phyloP scores from a whole-genome alignment of 1,284 basidiomycete species.

The Apiotrichum akiyoshidainum region DNA sequence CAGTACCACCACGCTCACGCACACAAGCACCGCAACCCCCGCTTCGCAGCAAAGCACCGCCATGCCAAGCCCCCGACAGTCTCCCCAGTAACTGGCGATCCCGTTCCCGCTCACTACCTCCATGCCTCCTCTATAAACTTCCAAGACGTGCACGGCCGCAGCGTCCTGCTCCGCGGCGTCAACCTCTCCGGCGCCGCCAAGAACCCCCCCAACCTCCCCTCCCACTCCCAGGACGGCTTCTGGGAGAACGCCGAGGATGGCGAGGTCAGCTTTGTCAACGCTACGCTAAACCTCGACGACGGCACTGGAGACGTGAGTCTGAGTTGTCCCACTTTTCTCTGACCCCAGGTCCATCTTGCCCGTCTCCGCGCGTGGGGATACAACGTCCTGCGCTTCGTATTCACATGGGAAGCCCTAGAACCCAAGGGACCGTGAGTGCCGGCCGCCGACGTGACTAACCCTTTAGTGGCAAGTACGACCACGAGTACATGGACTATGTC shows the following conservation, averaged over 20 bases:
- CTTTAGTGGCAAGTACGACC: slow-evolving; percentile 78
- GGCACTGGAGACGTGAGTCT: slow-evolving; percentile 47
- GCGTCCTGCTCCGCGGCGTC: slow-evolving; percentile 82
- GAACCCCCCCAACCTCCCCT: slow-evolving; percentile 69
- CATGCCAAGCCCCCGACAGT: slow-evolving; percentile 43
- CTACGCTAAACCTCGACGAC: slow-evolving; percentile 68
- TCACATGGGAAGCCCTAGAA: slow-evolving; percentile 93
- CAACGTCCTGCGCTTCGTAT: slow-evolving; percentile 85
- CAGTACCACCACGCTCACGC: background rate
- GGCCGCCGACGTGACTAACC: background rate
- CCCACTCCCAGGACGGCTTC: slow-evolving; percentile 69
- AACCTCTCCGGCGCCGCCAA: slow-evolving; percentile 89
- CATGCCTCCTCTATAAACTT: slow-evolving; percentile 73
- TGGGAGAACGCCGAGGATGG: slow-evolving; percentile 85
- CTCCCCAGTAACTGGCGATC: slow-evolving; percentile 67
- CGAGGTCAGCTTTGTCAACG: slow-evolving; percentile 64
- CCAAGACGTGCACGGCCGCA: slow-evolving; percentile 77
- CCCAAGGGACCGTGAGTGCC: slow-evolving; percentile 83
- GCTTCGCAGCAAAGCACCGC: background rate
- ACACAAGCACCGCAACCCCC: background rate
- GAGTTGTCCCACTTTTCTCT: background rate
- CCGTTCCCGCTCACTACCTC: slow-evolving; percentile 52
- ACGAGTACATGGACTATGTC: slow-evolving; percentile 88
- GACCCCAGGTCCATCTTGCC: slow-evolving; percentile 72
- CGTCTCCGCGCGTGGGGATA: slow-evolving; percentile 89